Percentiles rank a stretch among this genome's conserved stretches.
Evolutionary conservation across 805 yeast species (phyloP).

Genomic region (Zygosaccharomyces kombuchaensis): DNA sequence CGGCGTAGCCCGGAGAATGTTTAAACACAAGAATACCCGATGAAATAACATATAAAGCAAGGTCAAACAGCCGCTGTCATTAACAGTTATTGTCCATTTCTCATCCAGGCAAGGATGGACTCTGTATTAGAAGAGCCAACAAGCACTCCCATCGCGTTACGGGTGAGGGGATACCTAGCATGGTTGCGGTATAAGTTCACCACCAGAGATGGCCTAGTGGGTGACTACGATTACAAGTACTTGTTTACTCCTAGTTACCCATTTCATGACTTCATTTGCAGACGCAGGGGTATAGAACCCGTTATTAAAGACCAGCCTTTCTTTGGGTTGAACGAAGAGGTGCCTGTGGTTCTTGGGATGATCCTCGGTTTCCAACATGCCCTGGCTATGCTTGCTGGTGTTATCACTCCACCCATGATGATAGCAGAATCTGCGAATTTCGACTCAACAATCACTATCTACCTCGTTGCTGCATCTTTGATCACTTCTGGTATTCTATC

Average conservation of each 20-base stretch:
- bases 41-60: neutral
- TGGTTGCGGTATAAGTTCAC: constrained; percentile 44
- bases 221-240: constrained; percentile 78
- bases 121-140: constrained; percentile 4
- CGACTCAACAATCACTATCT: constrained; percentile 46
- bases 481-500: constrained; percentile 72
- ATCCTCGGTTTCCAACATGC: constrained; percentile 84
- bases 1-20: neutral
- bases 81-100: neutral
- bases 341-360: constrained; percentile 77
- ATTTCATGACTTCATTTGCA: constrained; percentile 37
- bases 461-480: constrained; percentile 65
- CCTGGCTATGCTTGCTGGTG: constrained; percentile 87
- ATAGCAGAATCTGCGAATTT: constrained; percentile 64
- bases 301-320: constrained; percentile 57
- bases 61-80: neutral
- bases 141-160: neutral
- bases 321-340: constrained; percentile 71
- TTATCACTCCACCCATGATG: constrained; percentile 77
- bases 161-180: constrained; percentile 7
- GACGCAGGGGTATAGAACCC: constrained; percentile 39
- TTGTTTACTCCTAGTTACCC: constrained; percentile 81
- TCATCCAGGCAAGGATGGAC: constrained; percentile 1
- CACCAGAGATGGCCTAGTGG: constrained; percentile 77
- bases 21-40: neutral